Evolutionary conservation across 352 stramenopile genomes (phyloP).

Genomic region (Globisporangium megalacanthum): DNA sequence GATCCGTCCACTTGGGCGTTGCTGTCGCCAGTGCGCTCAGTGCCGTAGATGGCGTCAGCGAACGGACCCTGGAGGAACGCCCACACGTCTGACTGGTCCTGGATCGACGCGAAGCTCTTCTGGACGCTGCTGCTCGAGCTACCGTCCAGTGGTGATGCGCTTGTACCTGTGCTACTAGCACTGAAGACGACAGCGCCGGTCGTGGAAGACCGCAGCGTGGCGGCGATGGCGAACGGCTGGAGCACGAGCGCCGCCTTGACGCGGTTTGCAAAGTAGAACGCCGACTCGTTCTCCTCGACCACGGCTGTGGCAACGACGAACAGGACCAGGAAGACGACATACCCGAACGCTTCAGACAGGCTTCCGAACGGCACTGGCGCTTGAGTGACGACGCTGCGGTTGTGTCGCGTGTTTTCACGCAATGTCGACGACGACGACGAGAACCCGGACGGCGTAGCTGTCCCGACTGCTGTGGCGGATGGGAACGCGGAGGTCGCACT

Average conservation of each 20-base stretch:
- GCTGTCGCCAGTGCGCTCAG: conserved; percentile 3
- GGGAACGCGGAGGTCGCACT: background rate
- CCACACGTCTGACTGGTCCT: conserved; percentile 55
- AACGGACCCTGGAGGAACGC: conserved; percentile 60
- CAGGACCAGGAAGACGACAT: conserved; percentile 46
- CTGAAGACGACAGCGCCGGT: conserved; percentile 7
- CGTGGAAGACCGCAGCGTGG: conserved; percentile 9
- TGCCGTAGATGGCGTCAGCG: conserved; percentile 44
- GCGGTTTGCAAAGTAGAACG: conserved; percentile 65
- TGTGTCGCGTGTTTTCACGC: conserved; percentile 9
- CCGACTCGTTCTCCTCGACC: conserved; percentile 35
- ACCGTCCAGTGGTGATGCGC: too few species aligned
- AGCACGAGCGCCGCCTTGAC: conserved; percentile 39
- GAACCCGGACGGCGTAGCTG: background rate
- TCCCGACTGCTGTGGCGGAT: background rate
- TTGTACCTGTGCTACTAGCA: background rate
- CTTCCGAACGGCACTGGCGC: conserved; percentile 44
- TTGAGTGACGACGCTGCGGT: conserved; percentile 33
- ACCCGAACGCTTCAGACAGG: conserved; percentile 40
- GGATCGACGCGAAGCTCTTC: conserved; percentile 46
- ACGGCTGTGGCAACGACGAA: conserved; percentile 50
- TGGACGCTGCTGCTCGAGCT: conserved; percentile 11
- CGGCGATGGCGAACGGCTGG: conserved; percentile 34
- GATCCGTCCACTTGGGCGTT: conserved; percentile 4
- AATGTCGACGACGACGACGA: background rate